These are phyloP conservation scores for Delonix regia DNA, from an alignment of 306 rosid species.

Conservation along the genomic window DNA sequence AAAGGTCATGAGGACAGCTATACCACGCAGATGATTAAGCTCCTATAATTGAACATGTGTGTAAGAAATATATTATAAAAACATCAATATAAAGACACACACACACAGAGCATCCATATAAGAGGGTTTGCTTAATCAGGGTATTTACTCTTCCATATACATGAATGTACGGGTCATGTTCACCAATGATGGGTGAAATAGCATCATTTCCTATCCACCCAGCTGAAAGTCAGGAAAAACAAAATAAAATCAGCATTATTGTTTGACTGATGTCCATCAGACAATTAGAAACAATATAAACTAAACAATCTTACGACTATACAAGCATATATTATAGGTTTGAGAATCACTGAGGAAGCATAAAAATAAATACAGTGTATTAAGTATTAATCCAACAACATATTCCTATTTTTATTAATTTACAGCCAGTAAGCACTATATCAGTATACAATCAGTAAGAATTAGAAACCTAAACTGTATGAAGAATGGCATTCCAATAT, in stretches of 20 bases:
- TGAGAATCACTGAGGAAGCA: slow-evolving; percentile 21
- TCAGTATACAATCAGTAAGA: slow-evolving; percentile 1
- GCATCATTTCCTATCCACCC: slow-evolving; percentile 98
- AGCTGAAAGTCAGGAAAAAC: slow-evolving; percentile 62
- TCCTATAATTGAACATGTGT: slow-evolving; percentile 60
- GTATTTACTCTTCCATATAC: slow-evolving; percentile 83
- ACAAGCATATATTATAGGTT: slow-evolving; percentile 10
- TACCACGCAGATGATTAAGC: slow-evolving; percentile 76
- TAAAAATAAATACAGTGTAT: background rate
- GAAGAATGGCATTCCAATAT: slow-evolving; percentile 3
- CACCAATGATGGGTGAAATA: slow-evolving; percentile 89
- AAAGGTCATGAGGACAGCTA: slow-evolving; percentile 82
- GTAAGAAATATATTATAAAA: slow-evolving; percentile 21
- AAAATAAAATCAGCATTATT: slow-evolving; percentile 37
- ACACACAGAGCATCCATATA: background rate
- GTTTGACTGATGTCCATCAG: slow-evolving; percentile 25
- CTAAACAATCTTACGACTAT: background rate
- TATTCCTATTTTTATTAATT: background rate
- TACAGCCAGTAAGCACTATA: background rate
- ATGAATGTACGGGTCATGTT: slow-evolving; percentile 76
- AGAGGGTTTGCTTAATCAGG: slow-evolving; percentile 32
- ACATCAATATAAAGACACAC: slow-evolving; percentile 9
- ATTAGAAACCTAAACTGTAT: background rate
- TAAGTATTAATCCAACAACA: background rate
- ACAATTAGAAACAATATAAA: slow-evolving; percentile 19